Percentiles rank a stretch among this genome's conserved stretches.
These are phyloP conservation scores for Mucor racemosus DNA, from an alignment of 371 early-diverging fungal genomes.

Conservation along the genomic window DNA sequence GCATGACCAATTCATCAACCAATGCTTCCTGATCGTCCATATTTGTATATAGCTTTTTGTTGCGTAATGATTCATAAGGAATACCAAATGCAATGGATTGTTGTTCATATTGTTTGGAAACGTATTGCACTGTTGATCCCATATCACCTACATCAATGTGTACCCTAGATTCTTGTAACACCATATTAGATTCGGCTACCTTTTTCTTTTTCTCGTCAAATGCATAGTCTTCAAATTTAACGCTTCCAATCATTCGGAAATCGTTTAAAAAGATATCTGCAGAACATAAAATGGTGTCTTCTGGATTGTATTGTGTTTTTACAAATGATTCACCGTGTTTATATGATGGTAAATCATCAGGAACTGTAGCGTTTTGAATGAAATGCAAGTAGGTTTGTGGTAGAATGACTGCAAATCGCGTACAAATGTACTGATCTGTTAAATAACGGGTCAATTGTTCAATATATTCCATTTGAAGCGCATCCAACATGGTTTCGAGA, in stretches of 20 bases:
- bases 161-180: conserved; percentile 63
- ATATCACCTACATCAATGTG: conserved; percentile 59
- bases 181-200: conserved; percentile 57
- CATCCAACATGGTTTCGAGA: conserved; percentile 73
- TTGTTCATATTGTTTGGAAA: conserved; percentile 38
- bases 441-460: conserved; percentile 60
- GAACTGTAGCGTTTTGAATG: conserved; percentile 80
- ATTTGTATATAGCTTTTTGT: conserved; percentile 18
- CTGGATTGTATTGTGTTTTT: conserved; percentile 66
- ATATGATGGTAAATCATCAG: conserved; percentile 67
- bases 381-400: conserved; percentile 72
- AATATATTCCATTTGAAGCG: conserved; percentile 71
- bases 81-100: conserved; percentile 65
- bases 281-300: conserved; percentile 69
- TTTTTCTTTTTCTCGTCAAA: conserved; percentile 58
- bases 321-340: conserved; percentile 54
- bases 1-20: conserved; percentile 67
- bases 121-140: conserved; percentile 63
- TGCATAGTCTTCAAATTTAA: conserved; percentile 65
- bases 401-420: conserved; percentile 61
- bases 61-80: conserved; percentile 54
- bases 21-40: conserved; percentile 28
- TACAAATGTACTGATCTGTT: conserved; percentile 57
- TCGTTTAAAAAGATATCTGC: conserved; percentile 68
- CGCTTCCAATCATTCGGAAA: conserved; percentile 57